Percentiles rank a stretch among this genome's conserved stretches.
Conservation (phyloP, 257 asterid species). For the Solanum chmielewskii region DNA sequence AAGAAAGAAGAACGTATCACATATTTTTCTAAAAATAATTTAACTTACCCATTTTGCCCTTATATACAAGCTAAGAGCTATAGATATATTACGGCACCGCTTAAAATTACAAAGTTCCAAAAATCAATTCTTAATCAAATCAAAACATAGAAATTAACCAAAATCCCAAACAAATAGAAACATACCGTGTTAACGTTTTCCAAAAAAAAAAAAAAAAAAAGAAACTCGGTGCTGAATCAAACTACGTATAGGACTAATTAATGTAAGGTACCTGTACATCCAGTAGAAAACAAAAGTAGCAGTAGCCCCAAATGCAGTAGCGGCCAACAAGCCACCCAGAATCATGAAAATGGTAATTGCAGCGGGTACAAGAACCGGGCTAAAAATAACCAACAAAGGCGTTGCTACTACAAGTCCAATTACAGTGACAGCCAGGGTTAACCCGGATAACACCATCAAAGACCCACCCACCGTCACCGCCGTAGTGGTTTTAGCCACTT, state of each 20-base stretch:
- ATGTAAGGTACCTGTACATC: conserved; percentile 39
- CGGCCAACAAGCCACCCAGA: conserved; percentile 45
- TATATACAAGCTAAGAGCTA: not conserved
- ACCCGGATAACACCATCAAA: conserved; percentile 69
- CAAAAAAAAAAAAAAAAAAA: too few relatives aligned
- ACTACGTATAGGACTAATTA: too few relatives aligned
- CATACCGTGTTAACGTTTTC: too few relatives aligned
- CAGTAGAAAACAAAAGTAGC: conserved; percentile 83
- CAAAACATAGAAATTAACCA: not conserved
- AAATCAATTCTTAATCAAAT: too few relatives aligned
- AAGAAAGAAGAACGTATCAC: too few relatives aligned
- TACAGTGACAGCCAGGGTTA: conserved; percentile 64
- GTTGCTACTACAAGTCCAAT: conserved; percentile 71
- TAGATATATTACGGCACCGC: not conserved
- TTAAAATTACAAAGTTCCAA: too few relatives aligned
- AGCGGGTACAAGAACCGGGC: conserved; percentile 87
- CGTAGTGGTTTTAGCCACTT: conserved; percentile 78
- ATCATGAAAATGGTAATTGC: conserved; percentile 45
- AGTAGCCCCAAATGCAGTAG: conserved; percentile 65
- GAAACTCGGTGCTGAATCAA: not conserved
- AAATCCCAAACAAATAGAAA: too few relatives aligned
- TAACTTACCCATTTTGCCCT: not conserved
- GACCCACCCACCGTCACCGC: conserved; percentile 86
- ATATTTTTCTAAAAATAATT: too few relatives aligned
- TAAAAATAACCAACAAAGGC: conserved; percentile 68